Percentiles rank a stretch among this genome's conserved stretches.
Evolutionary conservation across 1,139 yeast species (phyloP).

Genomic region (Geotrichum cucujoidarum): DNA sequence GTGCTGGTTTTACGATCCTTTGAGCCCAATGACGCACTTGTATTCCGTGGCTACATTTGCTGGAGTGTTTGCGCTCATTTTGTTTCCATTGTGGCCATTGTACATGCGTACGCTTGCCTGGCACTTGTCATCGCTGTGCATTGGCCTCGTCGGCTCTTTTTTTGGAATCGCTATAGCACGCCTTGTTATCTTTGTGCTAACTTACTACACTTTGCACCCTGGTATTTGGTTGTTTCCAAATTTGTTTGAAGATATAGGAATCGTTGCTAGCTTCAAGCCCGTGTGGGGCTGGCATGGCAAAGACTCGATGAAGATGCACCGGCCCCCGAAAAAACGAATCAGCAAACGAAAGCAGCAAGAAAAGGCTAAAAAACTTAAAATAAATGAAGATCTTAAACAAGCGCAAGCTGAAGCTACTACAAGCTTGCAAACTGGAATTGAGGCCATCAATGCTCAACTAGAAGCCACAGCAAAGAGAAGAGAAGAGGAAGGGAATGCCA

Average conservation of each 20-base stretch:
- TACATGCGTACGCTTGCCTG: conserved; percentile 86
- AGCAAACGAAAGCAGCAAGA: conserved; percentile 10
- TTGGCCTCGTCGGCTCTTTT: conserved; percentile 71
- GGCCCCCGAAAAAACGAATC: conserved; percentile 25
- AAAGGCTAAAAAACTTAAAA: background rate
- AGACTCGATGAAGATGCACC: conserved; percentile 30
- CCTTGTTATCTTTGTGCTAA: conserved; percentile 60
- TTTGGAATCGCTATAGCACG: conserved; percentile 77
- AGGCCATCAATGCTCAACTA: conserved; percentile 11
- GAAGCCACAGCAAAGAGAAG: conserved; percentile 7
- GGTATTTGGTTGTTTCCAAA: conserved; percentile 96
- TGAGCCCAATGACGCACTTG: conserved; percentile 54
- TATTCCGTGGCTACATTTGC: conserved; percentile 61
- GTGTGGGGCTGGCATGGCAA: conserved; percentile 74
- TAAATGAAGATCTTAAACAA: conserved; percentile 3
- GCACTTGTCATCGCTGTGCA: conserved; percentile 73
- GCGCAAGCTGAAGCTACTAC: conserved; percentile 1
- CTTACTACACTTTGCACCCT: conserved; percentile 55
- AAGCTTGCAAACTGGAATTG: conserved; percentile 1
- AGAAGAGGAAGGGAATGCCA: conserved; percentile 11
- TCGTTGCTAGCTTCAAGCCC: conserved; percentile 86
- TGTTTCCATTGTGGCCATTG: conserved; percentile 95
- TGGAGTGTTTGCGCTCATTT: conserved; percentile 67
- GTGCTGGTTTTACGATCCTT: conserved; percentile 80
- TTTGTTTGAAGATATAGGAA: conserved; percentile 91